Conservation (phyloP, 306 rosid genomes). For the Phaseolus lunatus region DNA sequence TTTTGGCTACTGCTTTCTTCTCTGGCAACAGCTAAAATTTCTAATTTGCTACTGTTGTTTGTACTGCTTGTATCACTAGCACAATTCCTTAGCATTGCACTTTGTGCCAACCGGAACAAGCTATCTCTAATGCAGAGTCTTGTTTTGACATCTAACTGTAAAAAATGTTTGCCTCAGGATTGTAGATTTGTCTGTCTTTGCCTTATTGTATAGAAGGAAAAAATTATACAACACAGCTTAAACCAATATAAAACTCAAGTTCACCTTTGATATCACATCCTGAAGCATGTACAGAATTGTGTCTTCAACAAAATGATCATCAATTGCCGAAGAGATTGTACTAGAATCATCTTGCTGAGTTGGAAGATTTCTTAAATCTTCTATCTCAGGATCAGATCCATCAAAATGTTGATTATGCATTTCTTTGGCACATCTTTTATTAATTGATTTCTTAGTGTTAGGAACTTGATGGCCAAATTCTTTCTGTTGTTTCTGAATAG, state of each 20-base stretch:
- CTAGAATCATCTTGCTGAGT: conserved; percentile 66
- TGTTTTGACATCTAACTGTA: conserved; percentile 74
- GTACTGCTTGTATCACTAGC: conserved; percentile 63
- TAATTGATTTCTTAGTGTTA: conserved; percentile 46
- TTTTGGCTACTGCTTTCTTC: conserved; percentile 53
- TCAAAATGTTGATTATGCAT: conserved; percentile 55
- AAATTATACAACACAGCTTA: conserved; percentile 34
- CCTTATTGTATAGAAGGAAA: conserved; percentile 43
- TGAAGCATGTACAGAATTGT: conserved; percentile 68
- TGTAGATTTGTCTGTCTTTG: conserved; percentile 49
- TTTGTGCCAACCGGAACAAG: conserved; percentile 84
- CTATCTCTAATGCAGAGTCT: conserved; percentile 81
- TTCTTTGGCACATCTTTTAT: conserved; percentile 52
- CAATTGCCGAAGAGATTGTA: conserved; percentile 56
- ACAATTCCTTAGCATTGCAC: conserved; percentile 69
- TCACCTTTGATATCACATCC: conserved; percentile 71
- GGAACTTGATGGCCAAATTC: conserved; percentile 66
- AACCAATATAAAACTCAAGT: conserved; percentile 37
- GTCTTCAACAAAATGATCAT: conserved; percentile 65
- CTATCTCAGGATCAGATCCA: conserved; percentile 56
- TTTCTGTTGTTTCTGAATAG: conserved; percentile 77
- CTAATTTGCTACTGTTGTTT: conserved; percentile 60
- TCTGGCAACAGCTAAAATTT: conserved; percentile 53
- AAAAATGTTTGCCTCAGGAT: conserved; percentile 48
- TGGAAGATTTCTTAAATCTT: conserved; percentile 59